Evolutionary conservation across 164 flowering plant species (phyloP), one percentile per base, ranked within the genome.

Genomic region (Magnolia changhungtana): DNA sequence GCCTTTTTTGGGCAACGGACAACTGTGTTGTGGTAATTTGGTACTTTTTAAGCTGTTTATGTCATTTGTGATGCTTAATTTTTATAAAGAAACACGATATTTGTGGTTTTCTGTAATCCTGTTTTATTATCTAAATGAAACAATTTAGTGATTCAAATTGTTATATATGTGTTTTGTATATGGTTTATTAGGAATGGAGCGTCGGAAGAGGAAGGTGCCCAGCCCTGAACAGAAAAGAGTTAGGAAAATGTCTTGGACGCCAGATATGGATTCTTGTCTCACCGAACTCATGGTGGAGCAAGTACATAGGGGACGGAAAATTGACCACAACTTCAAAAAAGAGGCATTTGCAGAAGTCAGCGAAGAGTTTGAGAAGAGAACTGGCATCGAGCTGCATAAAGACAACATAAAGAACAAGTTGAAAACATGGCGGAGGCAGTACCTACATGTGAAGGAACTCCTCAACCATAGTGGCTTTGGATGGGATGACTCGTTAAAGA

Each of bases 401-500:
- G 69, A 27, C 31, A 23, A 66, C 14, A n/a, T 66, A 11, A 66
- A 24, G 16, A 66, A 66, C 27, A 23, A 27, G 27, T 21, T 21
- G 16, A 66, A 66, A 13, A 21, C 37, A 4, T 66, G 20, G 23
- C 20, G 27, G 31, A 66, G 23, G 69, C 69, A 66, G 23, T 23
- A 66, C 27, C 16, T n/a, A 1, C 13, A 13, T 27, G 27, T 66
- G 27, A 66, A 66, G 69, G 27, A 23, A 2, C 69, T 66, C 37
- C 69, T 66, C 37, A 66, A 23, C 27, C 69, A 66, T 13, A 66
- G 69, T 66, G 69, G 69, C 27, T 66, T 66, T 66, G 31, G 69
- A n/a, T 66, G 69, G 69, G 69, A 66, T 27, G 27, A 24, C 13
- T 23, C 27, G 5, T 27, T 23, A 23, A 10, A 66, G 27, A 27